Evolutionary conservation across 1,284 basidiomycete species (phyloP).

Genomic region (Papiliotrema flavescens): DNA sequence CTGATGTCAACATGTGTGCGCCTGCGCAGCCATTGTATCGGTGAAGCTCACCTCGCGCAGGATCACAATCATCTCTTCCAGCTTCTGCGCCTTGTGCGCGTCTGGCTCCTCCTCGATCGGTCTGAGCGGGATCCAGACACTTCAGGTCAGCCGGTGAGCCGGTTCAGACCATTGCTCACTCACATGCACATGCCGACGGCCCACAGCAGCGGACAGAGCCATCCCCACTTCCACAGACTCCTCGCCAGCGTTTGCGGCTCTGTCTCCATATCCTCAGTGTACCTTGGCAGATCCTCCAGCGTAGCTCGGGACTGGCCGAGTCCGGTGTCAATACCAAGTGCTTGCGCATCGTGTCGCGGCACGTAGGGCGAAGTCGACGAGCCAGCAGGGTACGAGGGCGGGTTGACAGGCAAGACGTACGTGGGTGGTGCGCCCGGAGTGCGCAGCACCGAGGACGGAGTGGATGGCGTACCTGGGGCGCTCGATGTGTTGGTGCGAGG

Average conservation of each 20-base stretch:
- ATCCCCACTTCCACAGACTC: slow-evolving; percentile 41
- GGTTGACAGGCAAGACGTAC: slow-evolving; percentile 26
- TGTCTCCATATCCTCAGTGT: slow-evolving; percentile 26
- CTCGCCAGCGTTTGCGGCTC: slow-evolving; percentile 42
- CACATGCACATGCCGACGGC: slow-evolving; percentile 39
- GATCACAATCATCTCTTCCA: slow-evolving; percentile 41
- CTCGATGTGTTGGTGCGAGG: neutral
- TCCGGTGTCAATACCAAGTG: neutral
- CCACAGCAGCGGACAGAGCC: slow-evolving; percentile 40
- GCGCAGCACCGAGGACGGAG: neutral
- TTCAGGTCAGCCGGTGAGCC: slow-evolving; percentile 4
- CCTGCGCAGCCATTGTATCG: neutral
- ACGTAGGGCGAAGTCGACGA: neutral
- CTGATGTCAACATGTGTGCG: slow-evolving; percentile 15
- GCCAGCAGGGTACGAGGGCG: slow-evolving; percentile 4
- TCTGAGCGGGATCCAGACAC: slow-evolving; percentile 32
- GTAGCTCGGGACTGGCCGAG: neutral
- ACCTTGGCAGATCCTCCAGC: slow-evolving; percentile 30
- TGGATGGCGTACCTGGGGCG: neutral
- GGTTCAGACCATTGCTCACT: slow-evolving; percentile 5
- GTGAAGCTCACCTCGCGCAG: slow-evolving; percentile 28
- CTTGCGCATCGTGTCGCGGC: neutral
- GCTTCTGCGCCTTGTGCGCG: slow-evolving; percentile 34
- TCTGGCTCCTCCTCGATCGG: slow-evolving; percentile 31
- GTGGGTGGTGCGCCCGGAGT: slow-evolving; percentile 9